Evolutionary conservation across 2,329 filamentous ascomycete genomes (phyloP), one percentile per base, ranked within the genome.

Genomic region (Blastomyces silverae): DNA sequence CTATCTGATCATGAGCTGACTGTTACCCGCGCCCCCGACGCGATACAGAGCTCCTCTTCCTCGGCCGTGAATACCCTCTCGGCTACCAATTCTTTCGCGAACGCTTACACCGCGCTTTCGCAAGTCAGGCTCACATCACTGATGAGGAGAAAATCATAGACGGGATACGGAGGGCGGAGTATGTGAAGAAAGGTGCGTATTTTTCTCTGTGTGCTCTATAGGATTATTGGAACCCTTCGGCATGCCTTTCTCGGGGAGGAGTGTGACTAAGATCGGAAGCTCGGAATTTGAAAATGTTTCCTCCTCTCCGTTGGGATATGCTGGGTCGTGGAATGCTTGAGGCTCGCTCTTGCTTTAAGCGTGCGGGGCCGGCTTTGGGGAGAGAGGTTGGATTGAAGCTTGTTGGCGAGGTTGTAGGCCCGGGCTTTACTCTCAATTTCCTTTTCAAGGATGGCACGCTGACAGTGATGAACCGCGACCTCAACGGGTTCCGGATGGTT

Each of bases 61-160:
- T 97, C 17, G 92, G 93, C 44, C 86, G 88, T 64, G 89, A 93
- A 65, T 97, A 97, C 72, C 93, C 94, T 1, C 82, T 89, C 20
- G 94, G 94, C 58, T 95, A 86, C 79, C 79, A 82, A 39, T 97
- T 92, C 79, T 97, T 95, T 75, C 86, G 89, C 13, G 84, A 86
- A 8, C 86, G 92, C 1, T 80, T 97, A 11, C 92, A 97, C 79
- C 86, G 87, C 66, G 93, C 93, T 0, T 99, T 97, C 78, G 85
- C 87, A 69, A 85, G 86, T 58, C 91, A 95, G 70, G 85, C 87
- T 1, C 77, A 82, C 52, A 73, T 96, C 65, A 82, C 80, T 1
- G 87, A 94, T 69, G 88, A 93, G 67, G 85, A 84, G 8, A 83
- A 90, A 71, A 97, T 99, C 61, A 83, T 82, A 53, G 83, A 87